These are phyloP conservation scores for Tilletia walkeri DNA, from an alignment of 1,284 basidiomycete genomes.

Conservation along the genomic window DNA sequence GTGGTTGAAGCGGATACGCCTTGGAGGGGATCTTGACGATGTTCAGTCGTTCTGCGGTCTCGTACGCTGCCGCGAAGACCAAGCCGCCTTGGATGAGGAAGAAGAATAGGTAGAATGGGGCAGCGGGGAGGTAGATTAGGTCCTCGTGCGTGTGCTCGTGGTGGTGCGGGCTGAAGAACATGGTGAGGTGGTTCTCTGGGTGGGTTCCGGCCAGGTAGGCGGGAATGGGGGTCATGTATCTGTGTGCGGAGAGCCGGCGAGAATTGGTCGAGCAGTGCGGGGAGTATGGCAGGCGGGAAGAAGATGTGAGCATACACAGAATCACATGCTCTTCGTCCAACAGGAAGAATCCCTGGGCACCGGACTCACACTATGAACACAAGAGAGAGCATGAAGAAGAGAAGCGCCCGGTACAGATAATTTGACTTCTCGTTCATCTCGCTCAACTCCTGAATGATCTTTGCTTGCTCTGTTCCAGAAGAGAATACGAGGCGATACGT, in stretches of 20 bases:
- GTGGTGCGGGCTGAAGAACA: conserved; percentile 39
- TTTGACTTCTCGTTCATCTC: conserved; percentile 43
- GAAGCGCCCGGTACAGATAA: conserved; percentile 42
- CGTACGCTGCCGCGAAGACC: conserved; percentile 33
- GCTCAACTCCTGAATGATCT: conserved; percentile 39
- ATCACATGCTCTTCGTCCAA: too few relatives aligned
- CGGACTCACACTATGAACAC: conserved; percentile 32
- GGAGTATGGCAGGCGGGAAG: neutral
- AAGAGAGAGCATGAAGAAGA: conserved; percentile 40
- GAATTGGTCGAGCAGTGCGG: neutral
- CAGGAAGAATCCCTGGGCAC: neutral
- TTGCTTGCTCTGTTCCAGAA: conserved; percentile 38
- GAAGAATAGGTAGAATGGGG: conserved; percentile 51
- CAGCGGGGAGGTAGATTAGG: conserved; percentile 49
- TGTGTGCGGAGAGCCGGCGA: conserved; percentile 9
- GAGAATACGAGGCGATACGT: neutral
- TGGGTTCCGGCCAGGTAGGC: conserved; percentile 49
- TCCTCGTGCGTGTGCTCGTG: conserved; percentile 50
- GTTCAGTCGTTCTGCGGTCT: conserved; percentile 39
- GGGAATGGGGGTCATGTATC: conserved; percentile 50
- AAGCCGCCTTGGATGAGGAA: conserved; percentile 36
- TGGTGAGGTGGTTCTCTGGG: conserved; percentile 47
- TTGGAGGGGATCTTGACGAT: conserved; percentile 23
- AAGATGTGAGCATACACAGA: neutral
- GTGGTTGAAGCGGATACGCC: conserved; percentile 41